These are phyloP conservation scores for Nemania abortiva DNA, from an alignment of 2,329 filamentous ascomycete genomes.

Conservation along the genomic window DNA sequence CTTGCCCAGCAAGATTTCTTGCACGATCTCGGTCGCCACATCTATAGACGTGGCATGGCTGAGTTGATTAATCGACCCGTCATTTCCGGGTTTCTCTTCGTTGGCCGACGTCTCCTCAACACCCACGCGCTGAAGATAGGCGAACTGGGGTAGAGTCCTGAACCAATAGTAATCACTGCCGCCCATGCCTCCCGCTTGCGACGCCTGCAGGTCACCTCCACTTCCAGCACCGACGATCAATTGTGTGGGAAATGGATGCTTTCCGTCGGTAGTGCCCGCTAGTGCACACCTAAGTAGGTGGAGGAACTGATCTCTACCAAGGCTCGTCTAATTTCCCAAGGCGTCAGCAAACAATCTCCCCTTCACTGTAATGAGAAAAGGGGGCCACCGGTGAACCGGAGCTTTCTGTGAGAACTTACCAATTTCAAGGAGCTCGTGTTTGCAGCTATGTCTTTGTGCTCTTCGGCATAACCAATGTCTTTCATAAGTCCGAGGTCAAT, in stretches of 20 bases:
- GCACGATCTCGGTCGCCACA: conserved; percentile 25
- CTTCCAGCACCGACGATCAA: conserved; percentile 14
- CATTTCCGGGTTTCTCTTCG: conserved; percentile 1
- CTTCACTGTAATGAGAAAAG: neutral
- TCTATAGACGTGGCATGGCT: conserved; percentile 15
- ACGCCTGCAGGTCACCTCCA: conserved; percentile 17
- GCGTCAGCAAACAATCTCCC: neutral
- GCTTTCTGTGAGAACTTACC: neutral
- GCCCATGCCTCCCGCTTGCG: neutral
- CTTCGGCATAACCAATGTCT: conserved; percentile 40
- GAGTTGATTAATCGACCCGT: conserved; percentile 11
- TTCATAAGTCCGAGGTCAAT: conserved; percentile 54
- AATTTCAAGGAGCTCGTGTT: conserved; percentile 22
- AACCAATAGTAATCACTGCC: conserved; percentile 24
- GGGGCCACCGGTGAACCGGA: neutral
- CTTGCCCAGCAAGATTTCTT: conserved; percentile 18
- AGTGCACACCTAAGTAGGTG: conserved; percentile 23
- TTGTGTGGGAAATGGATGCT: conserved; percentile 23
- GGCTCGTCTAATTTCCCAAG: conserved; percentile 12
- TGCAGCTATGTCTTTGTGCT: conserved; percentile 19
- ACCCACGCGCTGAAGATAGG: conserved; percentile 21
- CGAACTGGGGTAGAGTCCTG: conserved; percentile 21
- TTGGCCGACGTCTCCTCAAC: conserved; percentile 15
- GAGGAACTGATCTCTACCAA: conserved; percentile 19
- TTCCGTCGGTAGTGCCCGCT: conserved; percentile 16